Percentiles rank a stretch among this genome's conserved stretches.
Conservation (phyloP, 106 monocot species). For the Dendrobium catenatum region DNA sequence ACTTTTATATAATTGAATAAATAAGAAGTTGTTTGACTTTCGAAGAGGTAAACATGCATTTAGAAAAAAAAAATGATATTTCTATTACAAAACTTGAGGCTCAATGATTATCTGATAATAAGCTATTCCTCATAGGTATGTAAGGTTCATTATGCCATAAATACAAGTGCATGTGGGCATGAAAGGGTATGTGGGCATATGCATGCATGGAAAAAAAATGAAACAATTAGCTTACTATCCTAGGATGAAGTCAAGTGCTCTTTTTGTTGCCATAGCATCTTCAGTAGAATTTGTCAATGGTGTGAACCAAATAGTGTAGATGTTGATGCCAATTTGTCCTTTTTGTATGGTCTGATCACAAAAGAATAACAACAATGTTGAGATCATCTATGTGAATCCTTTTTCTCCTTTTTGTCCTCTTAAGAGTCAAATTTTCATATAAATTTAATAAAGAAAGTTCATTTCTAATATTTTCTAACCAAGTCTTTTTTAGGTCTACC, state of each 20-base stretch:
- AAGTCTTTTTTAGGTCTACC: too few species aligned
- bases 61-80: too few species aligned
- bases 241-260: constrained; percentile 23
- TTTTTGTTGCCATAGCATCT: constrained; percentile 31
- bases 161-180: not conserved
- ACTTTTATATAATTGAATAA: not conserved
- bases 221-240: constrained; percentile 30
- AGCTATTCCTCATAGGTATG: too few species aligned
- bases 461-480: too few species aligned
- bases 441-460: too few species aligned
- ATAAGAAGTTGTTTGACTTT: not conserved
- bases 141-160: not conserved
- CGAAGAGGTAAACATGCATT: not conserved
- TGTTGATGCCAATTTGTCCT: constrained; percentile 34
- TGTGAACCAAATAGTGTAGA: constrained; percentile 14
- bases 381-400: not conserved
- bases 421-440: too few species aligned
- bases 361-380: not conserved
- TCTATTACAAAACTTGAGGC: too few species aligned
- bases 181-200: not conserved
- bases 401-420: too few species aligned
- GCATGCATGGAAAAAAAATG: not conserved
- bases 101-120: too few species aligned
- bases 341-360: constrained; percentile 10
- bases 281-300: constrained; percentile 31